Conservation (phyloP, 2,329 filamentous ascomycete genomes). For the Harringtonia lauricola region DNA sequence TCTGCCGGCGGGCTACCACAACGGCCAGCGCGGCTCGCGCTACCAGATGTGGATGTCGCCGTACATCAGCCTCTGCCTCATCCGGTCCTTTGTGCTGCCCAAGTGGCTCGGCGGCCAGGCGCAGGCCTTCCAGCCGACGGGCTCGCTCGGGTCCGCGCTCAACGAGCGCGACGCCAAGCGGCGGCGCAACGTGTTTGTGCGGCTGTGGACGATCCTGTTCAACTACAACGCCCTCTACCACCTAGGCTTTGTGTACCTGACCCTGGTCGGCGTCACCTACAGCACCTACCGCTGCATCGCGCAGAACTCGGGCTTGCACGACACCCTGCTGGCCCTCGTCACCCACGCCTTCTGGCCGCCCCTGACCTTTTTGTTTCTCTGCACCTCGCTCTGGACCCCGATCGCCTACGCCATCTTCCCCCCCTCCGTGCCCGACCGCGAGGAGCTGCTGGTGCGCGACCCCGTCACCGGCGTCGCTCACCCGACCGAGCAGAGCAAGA, state of each 20-base stretch:
- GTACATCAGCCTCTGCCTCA: constrained; percentile 45
- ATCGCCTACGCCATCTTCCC: constrained; percentile 51
- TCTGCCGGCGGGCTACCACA: constrained; percentile 47
- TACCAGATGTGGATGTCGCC: constrained; percentile 54
- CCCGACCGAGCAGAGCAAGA: constrained; percentile 30
- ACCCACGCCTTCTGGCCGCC: constrained; percentile 54
- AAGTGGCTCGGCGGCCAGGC: constrained; percentile 47
- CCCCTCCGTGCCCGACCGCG: constrained; percentile 30
- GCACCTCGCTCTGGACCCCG: constrained; percentile 45
- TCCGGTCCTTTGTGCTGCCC: constrained; percentile 46
- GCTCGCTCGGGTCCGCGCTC: constrained; percentile 41
- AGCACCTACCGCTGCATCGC: constrained; percentile 40
- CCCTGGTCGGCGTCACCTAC: constrained; percentile 35
- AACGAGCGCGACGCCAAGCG: constrained; percentile 45
- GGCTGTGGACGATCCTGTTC: constrained; percentile 41
- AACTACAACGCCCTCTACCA: constrained; percentile 47
- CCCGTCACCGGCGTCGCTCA: constrained; percentile 41
- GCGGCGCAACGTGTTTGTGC: constrained; percentile 39
- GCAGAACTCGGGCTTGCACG: constrained; percentile 17
- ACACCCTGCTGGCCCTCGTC: constrained; percentile 38
- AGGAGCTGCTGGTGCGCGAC: constrained; percentile 42
- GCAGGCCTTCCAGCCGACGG: constrained; percentile 50
- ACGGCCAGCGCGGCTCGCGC: constrained; percentile 42
- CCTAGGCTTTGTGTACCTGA: constrained; percentile 40
- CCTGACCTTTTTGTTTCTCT: constrained; percentile 43